Evolutionary conservation across 768 basidiomycete genomes (phyloP), one percentile per base, ranked within the genome.

Genomic region (Russula brevipes): DNA sequence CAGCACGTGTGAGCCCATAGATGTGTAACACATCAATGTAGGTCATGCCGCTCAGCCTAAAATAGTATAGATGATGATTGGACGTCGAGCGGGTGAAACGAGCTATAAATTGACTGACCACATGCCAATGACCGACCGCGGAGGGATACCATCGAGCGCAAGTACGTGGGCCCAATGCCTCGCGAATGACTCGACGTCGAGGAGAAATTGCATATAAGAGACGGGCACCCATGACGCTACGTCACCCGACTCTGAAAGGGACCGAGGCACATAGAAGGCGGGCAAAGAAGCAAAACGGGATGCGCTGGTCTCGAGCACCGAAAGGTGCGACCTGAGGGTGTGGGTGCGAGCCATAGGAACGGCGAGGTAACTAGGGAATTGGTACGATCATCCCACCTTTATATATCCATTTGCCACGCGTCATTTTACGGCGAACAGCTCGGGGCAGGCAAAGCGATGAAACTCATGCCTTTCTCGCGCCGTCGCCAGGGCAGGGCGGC

Each of bases 1-100:
- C 88, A 6, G 89, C 89, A 70, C 88, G 79, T 14, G 87, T 85
- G 63, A 91, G 75, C 57, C 84, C 85, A 70, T 89, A 90, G 64
- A 91, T 85, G 66, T 88, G 85, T 24, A 91, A 74, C 38, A 85
- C 81, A 71, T 91, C 88, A 51, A 76, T 72, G 70, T 90, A 90
- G 24, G 83, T 81, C 76, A 87, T 85, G 6, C 89, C 89, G 41
- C 84, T 79, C 46, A 91, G 74, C 89, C 89, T 91, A 54, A 4
- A 68, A 30, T 33, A 9, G 39, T 52, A 51, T 57, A 46, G 57
- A 42, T 64, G 45, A 50, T 56, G 66, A n/a, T 14, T 35, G 52
- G 55, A 17, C 45, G 41, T 14, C 11, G 41, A 36, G 30, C 30
- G 33, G 50, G 39, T 5, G 47, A 17, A 52, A 41, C 30, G 51